Conservation (phyloP, 495 filamentous ascomycete genomes). For the Daldinia bambusicola region DNA sequence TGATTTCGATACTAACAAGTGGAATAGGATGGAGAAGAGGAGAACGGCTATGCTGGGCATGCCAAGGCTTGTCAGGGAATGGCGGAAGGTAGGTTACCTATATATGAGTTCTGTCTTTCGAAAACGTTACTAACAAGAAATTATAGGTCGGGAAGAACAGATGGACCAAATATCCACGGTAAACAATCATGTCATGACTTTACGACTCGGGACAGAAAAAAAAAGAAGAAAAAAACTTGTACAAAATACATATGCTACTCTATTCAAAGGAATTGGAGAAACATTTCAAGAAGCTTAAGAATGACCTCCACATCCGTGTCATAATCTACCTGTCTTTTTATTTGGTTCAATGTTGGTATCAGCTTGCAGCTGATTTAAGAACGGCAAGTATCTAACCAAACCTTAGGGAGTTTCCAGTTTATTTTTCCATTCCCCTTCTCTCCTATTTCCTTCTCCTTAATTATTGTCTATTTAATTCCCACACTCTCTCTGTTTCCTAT, state of each 20-base stretch:
- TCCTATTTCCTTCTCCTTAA: background rate
- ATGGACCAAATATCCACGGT: slow-evolving; percentile 92
- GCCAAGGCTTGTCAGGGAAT: slow-evolving; percentile 87
- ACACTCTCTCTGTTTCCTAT: background rate
- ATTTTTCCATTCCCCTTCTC: background rate
- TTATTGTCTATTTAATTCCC: background rate
- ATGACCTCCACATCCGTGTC: slow-evolving; percentile 1
- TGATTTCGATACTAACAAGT: slow-evolving; percentile 35
- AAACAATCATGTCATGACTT: slow-evolving; percentile 41
- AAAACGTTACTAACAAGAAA: slow-evolving; percentile 29
- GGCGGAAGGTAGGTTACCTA: slow-evolving; percentile 81
- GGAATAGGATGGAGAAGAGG: slow-evolving; percentile 80
- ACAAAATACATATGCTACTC: slow-evolving; percentile 44
- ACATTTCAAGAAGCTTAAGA: slow-evolving; percentile 24
- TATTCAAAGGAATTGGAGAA: slow-evolving; percentile 15
- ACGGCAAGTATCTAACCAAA: slow-evolving; percentile 3
- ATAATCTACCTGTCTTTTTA: background rate
- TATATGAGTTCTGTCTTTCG: background rate
- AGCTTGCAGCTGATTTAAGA: background rate
- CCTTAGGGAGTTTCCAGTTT: background rate
- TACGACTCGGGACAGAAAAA: slow-evolving; percentile 25
- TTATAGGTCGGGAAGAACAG: slow-evolving; percentile 81
- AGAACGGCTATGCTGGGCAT: slow-evolving; percentile 93
- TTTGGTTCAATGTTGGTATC: background rate
- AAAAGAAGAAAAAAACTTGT: slow-evolving; percentile 42